Conservation (phyloP, 768 basidiomycete species). For the Pisolithus marmoratus region DNA sequence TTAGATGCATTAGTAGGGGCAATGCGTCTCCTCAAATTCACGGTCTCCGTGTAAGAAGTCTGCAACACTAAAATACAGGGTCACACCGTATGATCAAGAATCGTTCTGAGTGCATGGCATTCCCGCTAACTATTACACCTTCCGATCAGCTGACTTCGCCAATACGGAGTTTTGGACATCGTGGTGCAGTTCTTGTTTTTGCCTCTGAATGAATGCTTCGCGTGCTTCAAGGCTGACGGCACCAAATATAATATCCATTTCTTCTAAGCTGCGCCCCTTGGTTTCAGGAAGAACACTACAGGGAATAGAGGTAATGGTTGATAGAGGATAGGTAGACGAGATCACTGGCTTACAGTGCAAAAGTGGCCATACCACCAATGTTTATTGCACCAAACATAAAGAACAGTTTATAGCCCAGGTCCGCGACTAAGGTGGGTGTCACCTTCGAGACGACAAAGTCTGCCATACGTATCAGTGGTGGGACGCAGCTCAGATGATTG, state of each 20-base stretch:
- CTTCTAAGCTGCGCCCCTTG: constrained; percentile 49
- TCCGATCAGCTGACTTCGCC: constrained; percentile 2
- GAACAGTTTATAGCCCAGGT: constrained; percentile 67
- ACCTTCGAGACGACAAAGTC: constrained; percentile 67
- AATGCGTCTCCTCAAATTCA: too few relatives aligned
- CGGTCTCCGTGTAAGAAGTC: too few relatives aligned
- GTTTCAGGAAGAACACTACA: constrained; percentile 55
- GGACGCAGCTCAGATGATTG: constrained; percentile 22
- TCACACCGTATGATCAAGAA: too few relatives aligned
- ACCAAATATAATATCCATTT: constrained; percentile 57
- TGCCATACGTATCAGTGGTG: constrained; percentile 26
- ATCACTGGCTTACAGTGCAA: constrained; percentile 48
- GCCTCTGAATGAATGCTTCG: constrained; percentile 43
- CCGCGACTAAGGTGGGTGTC: constrained; percentile 53
- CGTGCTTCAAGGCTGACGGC: constrained; percentile 50
- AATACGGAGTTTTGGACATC: constrained; percentile 1
- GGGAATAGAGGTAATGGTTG: background rate
- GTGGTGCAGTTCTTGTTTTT: constrained; percentile 29
- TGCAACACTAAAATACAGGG: too few relatives aligned
- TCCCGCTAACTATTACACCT: too few relatives aligned
- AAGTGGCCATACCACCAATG: constrained; percentile 61
- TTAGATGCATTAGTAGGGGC: too few relatives aligned
- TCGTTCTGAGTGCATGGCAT: too few relatives aligned
- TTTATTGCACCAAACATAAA: constrained; percentile 19
- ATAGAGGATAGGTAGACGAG: background rate